Evolutionary conservation across 768 basidiomycete species (phyloP), one percentile per base, ranked within the genome.

Genomic region (Dendrothele bispora): DNA sequence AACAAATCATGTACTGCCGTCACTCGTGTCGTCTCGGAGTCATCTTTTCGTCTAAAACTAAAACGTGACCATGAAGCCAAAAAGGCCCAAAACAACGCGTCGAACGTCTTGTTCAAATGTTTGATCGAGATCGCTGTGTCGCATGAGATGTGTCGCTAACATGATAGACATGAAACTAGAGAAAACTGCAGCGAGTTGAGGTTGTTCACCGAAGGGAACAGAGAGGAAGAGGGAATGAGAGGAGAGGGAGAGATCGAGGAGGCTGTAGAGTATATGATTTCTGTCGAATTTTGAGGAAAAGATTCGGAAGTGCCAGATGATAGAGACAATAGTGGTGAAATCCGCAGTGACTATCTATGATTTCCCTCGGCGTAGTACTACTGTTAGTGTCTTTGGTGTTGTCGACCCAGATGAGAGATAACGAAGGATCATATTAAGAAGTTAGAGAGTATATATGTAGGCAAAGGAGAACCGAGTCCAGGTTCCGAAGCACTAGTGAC

Each of bases 171-270:
- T 62, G 59, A 89, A 81, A 0, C 85, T 87, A 3, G 85, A 72
- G 2, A 70, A 71, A 3, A 88, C 77, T 0, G 86, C 86, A 0
- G 86, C 83, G 10, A 88, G 72, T 54, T 86, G 85, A 5, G 85
- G 83, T 48, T 81, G 85, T 60, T 84, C 84, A 5, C 83, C 82
- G 51, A 88, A 88, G 1, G 84, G 85, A 15, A 75, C 78, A 2
- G 82, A 78, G 30, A 86, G 62, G 56, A 89, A 84, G 61, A 89
- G 78, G 2, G 86, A 80, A 80, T 83, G 87, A 47, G 82, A 83
- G 1, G 83, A 82, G 15, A 89, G 72, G 3, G 78, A 74, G 22
- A 88, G 65, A 14, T 86, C 86, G 26, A 86, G 73, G 26, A 91
- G 68, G 30, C 90, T 61, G 55, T 91, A 83, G 17, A 88, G 64